Conservation (phyloP, 2,329 filamentous ascomycete genomes). For the Apiospora hydei region DNA sequence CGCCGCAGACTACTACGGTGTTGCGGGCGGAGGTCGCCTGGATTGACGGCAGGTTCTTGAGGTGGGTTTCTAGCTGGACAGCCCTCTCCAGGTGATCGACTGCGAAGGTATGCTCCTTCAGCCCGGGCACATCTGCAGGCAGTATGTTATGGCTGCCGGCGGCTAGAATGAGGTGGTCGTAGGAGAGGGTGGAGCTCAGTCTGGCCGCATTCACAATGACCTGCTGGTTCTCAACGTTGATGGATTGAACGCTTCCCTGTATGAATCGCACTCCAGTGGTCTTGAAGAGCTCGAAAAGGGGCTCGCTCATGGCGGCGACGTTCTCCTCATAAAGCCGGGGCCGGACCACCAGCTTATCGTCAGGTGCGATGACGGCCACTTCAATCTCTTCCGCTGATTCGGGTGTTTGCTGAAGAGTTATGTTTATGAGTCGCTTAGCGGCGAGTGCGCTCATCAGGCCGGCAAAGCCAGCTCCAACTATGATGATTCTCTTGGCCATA, state of each 20-base stretch:
- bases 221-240: constrained; percentile 31
- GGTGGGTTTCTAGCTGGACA: constrained; percentile 39
- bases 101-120: constrained; percentile 44
- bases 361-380: constrained; percentile 43
- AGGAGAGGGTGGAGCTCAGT: constrained; percentile 32
- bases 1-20: constrained; percentile 46
- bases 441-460: constrained; percentile 47
- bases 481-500: constrained; percentile 24
- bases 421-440: constrained; percentile 42
- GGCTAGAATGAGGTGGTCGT: constrained; percentile 46
- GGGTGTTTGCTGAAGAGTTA: constrained; percentile 28
- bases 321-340: constrained; percentile 46
- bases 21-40: constrained; percentile 38
- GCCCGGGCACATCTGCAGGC: constrained; percentile 40
- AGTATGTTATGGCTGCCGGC: constrained; percentile 44
- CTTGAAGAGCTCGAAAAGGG: constrained; percentile 37
- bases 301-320: constrained; percentile 35
- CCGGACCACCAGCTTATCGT: constrained; percentile 42
- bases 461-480: constrained; percentile 46
- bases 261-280: constrained; percentile 39
- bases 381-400: constrained; percentile 32
- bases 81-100: constrained; percentile 43
- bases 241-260: constrained; percentile 34
- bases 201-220: constrained; percentile 28
- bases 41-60: constrained; percentile 36